A percentile compares a stretch with the other conserved stretches of the same genome.
Conservation (phyloP, 1,139 yeast genomes). For the Candida sp. region DNA sequence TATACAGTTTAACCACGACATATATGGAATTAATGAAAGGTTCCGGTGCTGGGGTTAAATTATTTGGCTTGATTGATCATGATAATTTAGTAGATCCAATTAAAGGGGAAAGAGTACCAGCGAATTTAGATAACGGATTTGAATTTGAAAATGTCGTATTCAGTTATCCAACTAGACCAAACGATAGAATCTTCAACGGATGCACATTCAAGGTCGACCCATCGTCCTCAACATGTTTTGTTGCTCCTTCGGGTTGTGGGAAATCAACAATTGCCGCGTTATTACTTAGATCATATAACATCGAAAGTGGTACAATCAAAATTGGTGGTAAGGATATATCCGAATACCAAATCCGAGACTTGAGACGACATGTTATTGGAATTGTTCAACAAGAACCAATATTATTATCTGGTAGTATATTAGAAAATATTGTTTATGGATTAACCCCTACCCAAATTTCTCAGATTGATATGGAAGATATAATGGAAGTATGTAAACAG, state of each 20-base stretch:
- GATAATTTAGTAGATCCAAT: slow-evolving; percentile 43
- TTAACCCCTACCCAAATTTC: slow-evolving; percentile 51
- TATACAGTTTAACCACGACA: slow-evolving; percentile 47
- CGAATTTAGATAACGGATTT: slow-evolving; percentile 52
- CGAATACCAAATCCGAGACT: slow-evolving; percentile 65
- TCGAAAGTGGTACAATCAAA: slow-evolving; percentile 52
- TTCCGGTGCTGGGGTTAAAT: slow-evolving; percentile 49
- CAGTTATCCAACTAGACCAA: slow-evolving; percentile 86
- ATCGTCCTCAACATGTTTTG: slow-evolving; percentile 83
- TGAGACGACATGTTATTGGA: slow-evolving; percentile 68
- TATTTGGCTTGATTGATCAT: slow-evolving; percentile 44
- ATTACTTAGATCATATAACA: slow-evolving; percentile 65
- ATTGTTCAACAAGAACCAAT: slow-evolving; percentile 90
- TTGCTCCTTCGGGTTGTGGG: slow-evolving; percentile 92
- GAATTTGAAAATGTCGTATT: slow-evolving; percentile 66
- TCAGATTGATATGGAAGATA: slow-evolving; percentile 37
- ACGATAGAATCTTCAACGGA: slow-evolving; percentile 64
- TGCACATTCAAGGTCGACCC: slow-evolving; percentile 58
- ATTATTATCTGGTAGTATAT: slow-evolving; percentile 71
- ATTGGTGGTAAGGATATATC: slow-evolving; percentile 67
- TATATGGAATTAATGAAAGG: slow-evolving; percentile 58
- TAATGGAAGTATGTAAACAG: slow-evolving; percentile 40
- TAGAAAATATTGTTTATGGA: slow-evolving; percentile 80
- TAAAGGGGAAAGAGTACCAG: slow-evolving; percentile 37
- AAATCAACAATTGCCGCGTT: slow-evolving; percentile 81